Evolutionary conservation across 1,284 basidiomycete genomes (phyloP).

Genomic region (Termitomyces sp.): DNA sequence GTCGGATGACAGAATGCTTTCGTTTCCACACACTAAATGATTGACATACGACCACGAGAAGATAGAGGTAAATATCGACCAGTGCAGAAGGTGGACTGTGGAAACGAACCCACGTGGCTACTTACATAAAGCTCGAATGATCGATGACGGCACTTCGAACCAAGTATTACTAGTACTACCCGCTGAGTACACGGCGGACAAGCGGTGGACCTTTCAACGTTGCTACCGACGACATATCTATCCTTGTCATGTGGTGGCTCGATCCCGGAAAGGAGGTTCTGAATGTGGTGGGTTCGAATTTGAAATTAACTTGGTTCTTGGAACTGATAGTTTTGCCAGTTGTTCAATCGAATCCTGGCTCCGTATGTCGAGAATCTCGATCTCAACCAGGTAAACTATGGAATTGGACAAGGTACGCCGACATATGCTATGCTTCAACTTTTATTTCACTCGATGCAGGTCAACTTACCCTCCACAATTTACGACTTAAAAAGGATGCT

Average conservation of each 20-base stretch:
- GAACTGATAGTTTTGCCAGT: constrained; percentile 31
- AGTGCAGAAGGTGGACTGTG: background rate
- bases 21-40: background rate
- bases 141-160: constrained; percentile 6
- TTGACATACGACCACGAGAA: background rate
- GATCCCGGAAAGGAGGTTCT: constrained; percentile 76
- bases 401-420: constrained; percentile 79
- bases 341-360: constrained; percentile 90
- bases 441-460: constrained; percentile 42
- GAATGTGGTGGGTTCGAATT: constrained; percentile 50
- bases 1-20: background rate
- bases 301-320: background rate
- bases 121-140: background rate
- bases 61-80: background rate
- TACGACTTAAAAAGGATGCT: constrained; percentile 90
- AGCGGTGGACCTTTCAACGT: background rate
- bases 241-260: constrained; percentile 63
- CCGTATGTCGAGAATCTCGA: constrained; percentile 98
- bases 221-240: background rate
- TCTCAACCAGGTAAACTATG: constrained; percentile 91
- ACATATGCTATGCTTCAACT: background rate
- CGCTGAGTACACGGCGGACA: background rate
- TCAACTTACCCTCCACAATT: constrained; percentile 75
- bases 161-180: too few relatives aligned
- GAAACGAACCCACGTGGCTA: background rate